These are phyloP conservation scores for Suillus americanus DNA, from an alignment of 768 basidiomycete species.

Conservation along the genomic window DNA sequence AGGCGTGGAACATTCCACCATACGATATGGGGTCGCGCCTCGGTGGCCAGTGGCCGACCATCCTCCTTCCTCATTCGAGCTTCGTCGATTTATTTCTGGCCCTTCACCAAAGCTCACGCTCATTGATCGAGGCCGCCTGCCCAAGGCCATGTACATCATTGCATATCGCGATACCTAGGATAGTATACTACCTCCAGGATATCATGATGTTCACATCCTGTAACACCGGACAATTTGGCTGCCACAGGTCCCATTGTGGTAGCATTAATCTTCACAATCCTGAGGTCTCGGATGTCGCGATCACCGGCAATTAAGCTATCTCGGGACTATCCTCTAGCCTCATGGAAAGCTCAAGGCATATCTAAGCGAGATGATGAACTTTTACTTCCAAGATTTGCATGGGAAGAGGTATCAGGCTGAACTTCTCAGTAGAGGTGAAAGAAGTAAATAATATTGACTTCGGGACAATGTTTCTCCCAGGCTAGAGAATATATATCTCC, in stretches of 20 bases:
- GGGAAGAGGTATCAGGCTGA: slow-evolving; percentile 5
- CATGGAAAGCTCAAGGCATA: slow-evolving; percentile 31
- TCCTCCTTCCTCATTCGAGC: slow-evolving; percentile 1
- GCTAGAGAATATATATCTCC: background rate
- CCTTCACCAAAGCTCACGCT: background rate
- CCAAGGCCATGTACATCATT: background rate
- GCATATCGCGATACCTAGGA: background rate
- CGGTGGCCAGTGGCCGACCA: slow-evolving; percentile 2
- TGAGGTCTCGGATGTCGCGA: slow-evolving; percentile 9
- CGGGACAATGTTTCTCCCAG: slow-evolving; percentile 10
- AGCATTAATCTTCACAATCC: slow-evolving; percentile 8
- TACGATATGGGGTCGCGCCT: slow-evolving; percentile 10
- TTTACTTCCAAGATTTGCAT: slow-evolving; percentile 9
- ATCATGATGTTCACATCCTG: background rate
- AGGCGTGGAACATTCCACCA: slow-evolving; percentile 28
- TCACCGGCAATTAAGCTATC: slow-evolving; percentile 22
- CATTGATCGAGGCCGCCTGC: background rate
- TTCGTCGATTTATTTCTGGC: slow-evolving; percentile 1
- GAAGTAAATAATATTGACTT: slow-evolving; percentile 9
- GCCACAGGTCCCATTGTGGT: slow-evolving; percentile 19
- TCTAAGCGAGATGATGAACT: slow-evolving; percentile 26
- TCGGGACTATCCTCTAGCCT: slow-evolving; percentile 21
- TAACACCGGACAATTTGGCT: background rate
- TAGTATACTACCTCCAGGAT: background rate
- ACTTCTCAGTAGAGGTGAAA: slow-evolving; percentile 5